These are phyloP conservation scores for Fistulinella cinereoalba DNA, from an alignment of 1,284 basidiomycete genomes.

Conservation along the genomic window DNA sequence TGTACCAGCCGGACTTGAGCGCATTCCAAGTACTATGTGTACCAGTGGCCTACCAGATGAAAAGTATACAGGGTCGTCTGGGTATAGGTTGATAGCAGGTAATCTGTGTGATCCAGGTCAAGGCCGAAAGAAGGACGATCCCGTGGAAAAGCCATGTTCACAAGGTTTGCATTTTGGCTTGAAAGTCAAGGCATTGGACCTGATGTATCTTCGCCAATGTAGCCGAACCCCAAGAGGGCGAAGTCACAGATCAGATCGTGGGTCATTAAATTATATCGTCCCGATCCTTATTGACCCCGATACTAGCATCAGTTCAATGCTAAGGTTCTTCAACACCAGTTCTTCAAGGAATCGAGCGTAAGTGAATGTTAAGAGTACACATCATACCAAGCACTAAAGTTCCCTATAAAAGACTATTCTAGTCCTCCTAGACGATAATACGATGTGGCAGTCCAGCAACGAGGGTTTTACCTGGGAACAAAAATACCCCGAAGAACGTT, in stretches of 20 bases:
- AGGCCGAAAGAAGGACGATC: slow-evolving; percentile 69
- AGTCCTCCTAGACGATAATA: slow-evolving; percentile 73
- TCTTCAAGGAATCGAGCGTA: slow-evolving; percentile 76
- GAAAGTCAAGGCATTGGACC: background rate
- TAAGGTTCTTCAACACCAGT: slow-evolving; percentile 76
- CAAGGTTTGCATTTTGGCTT: slow-evolving; percentile 43
- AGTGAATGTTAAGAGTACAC: slow-evolving; percentile 14
- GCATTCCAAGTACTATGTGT: slow-evolving; percentile 80
- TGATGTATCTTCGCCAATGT: slow-evolving; percentile 7
- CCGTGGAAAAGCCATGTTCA: slow-evolving; percentile 72
- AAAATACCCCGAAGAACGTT: slow-evolving; percentile 56
- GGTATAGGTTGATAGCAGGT: slow-evolving; percentile 90
- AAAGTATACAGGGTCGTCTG: slow-evolving; percentile 85
- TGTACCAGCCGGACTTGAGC: slow-evolving; percentile 80
- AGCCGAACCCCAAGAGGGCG: slow-evolving; percentile 76
- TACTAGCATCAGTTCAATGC: slow-evolving; percentile 69
- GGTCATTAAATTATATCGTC: background rate
- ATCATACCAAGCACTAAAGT: slow-evolving; percentile 6
- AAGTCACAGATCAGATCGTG: slow-evolving; percentile 68
- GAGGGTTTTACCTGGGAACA: slow-evolving; percentile 92
- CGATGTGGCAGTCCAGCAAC: slow-evolving; percentile 91
- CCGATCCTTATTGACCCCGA: slow-evolving; percentile 9
- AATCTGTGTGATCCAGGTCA: slow-evolving; percentile 78
- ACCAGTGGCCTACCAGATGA: slow-evolving; percentile 47
- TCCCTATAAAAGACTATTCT: slow-evolving; percentile 66